Evolutionary conservation across 495 filamentous ascomycete genomes (phyloP).

Genomic region (Aspergillus ostianus): DNA sequence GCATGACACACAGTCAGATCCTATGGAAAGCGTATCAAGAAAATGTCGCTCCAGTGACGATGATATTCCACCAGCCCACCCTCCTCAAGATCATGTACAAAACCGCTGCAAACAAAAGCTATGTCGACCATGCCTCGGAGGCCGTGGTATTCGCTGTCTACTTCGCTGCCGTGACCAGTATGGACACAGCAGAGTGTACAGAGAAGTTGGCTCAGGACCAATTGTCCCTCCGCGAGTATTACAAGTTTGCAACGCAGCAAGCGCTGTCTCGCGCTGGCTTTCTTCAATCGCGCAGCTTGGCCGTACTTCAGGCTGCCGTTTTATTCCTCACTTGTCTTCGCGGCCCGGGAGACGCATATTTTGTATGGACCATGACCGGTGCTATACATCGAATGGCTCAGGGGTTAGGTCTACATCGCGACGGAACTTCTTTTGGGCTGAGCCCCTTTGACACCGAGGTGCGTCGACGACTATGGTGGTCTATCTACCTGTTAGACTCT

Average conservation of each 20-base stretch:
- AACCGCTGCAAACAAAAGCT: conserved; percentile 42
- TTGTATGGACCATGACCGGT: conserved; percentile 57
- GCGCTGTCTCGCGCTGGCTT: conserved; percentile 65
- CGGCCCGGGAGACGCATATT: conserved; percentile 51
- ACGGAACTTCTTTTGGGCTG: conserved; percentile 62
- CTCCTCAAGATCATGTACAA: conserved; percentile 37
- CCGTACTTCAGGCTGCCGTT: conserved; percentile 66
- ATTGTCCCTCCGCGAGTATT: background rate
- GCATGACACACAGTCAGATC: conserved; percentile 54
- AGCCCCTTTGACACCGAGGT: too few species aligned
- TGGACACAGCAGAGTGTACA: conserved; percentile 38
- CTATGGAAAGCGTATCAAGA: conserved; percentile 61
- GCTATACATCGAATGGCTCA: conserved; percentile 67
- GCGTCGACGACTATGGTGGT: too few species aligned
- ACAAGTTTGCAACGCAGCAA: background rate
- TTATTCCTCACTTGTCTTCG: conserved; percentile 58
- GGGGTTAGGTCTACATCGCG: conserved; percentile 67
- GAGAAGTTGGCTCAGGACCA: conserved; percentile 4
- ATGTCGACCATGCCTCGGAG: conserved; percentile 52
- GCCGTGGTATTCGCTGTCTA: conserved; percentile 72
- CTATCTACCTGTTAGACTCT: too few species aligned
- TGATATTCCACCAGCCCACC: conserved; percentile 58
- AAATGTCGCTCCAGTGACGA: conserved; percentile 61
- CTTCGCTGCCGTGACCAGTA: conserved; percentile 65
- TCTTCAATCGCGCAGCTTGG: conserved; percentile 59